phyloP scores from a whole-genome alignment of 768 basidiomycete species.

The Cyclocybe aegerita region DNA sequence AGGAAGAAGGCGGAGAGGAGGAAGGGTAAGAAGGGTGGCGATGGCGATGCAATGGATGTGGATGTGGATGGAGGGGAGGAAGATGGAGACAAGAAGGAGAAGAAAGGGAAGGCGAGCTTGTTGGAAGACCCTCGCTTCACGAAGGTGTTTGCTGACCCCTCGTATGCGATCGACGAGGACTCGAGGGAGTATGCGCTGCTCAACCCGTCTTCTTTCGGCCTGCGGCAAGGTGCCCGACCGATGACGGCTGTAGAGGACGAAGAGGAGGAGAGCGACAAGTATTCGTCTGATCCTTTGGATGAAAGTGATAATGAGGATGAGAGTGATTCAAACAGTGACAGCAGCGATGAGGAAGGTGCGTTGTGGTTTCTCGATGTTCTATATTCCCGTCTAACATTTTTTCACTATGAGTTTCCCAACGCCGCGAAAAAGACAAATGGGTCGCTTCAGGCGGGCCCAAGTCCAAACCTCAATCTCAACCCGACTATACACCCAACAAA shows the following conservation, averaged over 20 bases:
- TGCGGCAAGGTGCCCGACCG: constrained; percentile 41
- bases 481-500: constrained; percentile 22
- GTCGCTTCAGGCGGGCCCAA: no score
- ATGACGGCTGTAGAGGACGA: constrained; percentile 89
- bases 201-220: constrained; percentile 81
- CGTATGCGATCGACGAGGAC: constrained; percentile 88
- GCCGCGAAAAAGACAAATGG: constrained; percentile 33
- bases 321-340: constrained; percentile 30
- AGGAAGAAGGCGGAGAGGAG: constrained; percentile 56
- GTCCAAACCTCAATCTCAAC: constrained; percentile 28
- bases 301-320: constrained; percentile 25
- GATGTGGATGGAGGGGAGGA: constrained; percentile 32
- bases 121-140: constrained; percentile 89
- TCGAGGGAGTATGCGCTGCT: constrained; percentile 89
- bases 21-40: constrained; percentile 38
- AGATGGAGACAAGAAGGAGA: constrained; percentile 30
- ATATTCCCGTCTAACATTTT: constrained; percentile 1
- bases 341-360: constrained; percentile 59
- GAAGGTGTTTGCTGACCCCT: constrained; percentile 86
- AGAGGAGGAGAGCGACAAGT: constrained; percentile 80
- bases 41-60: constrained; percentile 32
- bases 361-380: constrained; percentile 9
- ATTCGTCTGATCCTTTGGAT: constrained; percentile 58
- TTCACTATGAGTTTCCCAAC: constrained; percentile 21
- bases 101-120: constrained; percentile 42